Percentiles rank a stretch among this genome's conserved stretches.
Conservation (phyloP, 352 stramenopile species). For the Thalassiosira mediterranea region DNA sequence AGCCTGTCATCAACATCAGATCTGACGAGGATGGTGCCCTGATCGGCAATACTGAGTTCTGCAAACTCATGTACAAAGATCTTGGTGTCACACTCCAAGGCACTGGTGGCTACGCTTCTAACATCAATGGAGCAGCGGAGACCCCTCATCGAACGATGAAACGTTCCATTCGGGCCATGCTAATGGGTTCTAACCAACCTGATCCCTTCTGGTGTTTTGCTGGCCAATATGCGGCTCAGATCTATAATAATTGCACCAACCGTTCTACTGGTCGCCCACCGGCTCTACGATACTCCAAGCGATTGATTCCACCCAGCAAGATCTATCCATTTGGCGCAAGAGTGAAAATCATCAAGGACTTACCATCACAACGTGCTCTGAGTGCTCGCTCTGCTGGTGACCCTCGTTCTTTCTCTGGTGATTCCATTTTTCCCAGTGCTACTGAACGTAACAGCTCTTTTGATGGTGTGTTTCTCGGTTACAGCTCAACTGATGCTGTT, state of each 20-base stretch:
- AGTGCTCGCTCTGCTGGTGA: slow-evolving; percentile 1
- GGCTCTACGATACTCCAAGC: background rate
- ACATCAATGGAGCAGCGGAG: slow-evolving; percentile 31
- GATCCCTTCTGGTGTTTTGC: slow-evolving; percentile 25
- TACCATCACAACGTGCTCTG: background rate
- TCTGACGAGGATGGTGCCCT: slow-evolving; percentile 30
- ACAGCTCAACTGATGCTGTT: background rate
- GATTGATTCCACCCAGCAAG: background rate
- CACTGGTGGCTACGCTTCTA: slow-evolving; percentile 28
- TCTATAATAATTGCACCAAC: slow-evolving; percentile 23
- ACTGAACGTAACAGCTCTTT: background rate
- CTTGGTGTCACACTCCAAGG: slow-evolving; percentile 21
- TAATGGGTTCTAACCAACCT: slow-evolving; percentile 11
- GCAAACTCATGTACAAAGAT: slow-evolving; percentile 18
- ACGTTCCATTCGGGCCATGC: background rate
- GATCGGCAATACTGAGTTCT: slow-evolving; percentile 22
- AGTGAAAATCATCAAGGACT: slow-evolving; percentile 3
- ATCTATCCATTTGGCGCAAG: slow-evolving; percentile 5
- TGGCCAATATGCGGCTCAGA: background rate
- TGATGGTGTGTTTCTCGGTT: slow-evolving; percentile 3
- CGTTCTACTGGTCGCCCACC: slow-evolving; percentile 6
- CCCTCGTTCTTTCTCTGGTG: slow-evolving; percentile 1
- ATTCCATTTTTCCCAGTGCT: background rate
- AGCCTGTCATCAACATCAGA: background rate
- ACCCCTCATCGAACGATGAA: slow-evolving; percentile 25